These are phyloP conservation scores for Terana coerulea DNA, from an alignment of 768 basidiomycete species.

Conservation along the genomic window DNA sequence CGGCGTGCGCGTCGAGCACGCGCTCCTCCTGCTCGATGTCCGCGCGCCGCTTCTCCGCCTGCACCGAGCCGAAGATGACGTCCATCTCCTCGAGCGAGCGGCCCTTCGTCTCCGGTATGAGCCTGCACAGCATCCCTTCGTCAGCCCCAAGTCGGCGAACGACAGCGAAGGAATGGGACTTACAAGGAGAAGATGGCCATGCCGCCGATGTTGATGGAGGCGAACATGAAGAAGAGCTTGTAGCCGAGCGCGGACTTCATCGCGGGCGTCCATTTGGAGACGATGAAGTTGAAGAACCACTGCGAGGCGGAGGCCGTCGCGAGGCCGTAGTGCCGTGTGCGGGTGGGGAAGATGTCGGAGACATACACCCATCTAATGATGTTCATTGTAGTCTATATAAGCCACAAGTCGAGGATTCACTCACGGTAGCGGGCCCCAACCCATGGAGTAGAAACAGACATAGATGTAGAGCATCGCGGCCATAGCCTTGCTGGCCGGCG, in stretches of 20 bases:
- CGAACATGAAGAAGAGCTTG: conserved; percentile 79
- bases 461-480: conserved; percentile 85
- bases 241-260: conserved; percentile 60
- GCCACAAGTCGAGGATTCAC: too few species aligned
- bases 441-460: conserved; percentile 85
- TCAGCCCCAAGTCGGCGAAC: conserved; percentile 27
- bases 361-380: conserved; percentile 57
- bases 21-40: conserved; percentile 48
- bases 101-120: conserved; percentile 41
- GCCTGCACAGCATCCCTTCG: conserved; percentile 35
- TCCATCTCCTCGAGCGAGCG: conserved; percentile 51
- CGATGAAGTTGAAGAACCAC: conserved; percentile 80
- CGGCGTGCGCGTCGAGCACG: conserved; percentile 2
- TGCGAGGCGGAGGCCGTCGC: conserved; percentile 73
- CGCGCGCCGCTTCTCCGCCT: conserved; percentile 47
- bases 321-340: conserved; percentile 79
- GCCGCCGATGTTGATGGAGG: conserved; percentile 64
- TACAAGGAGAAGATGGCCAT: conserved; percentile 68
- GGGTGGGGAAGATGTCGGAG: conserved; percentile 83
- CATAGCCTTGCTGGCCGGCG: conserved; percentile 69
- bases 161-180: conserved; percentile 17
- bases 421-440: conserved; percentile 74
- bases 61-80: conserved; percentile 55
- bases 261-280: conserved; percentile 67
- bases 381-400: too few species aligned